Evolutionary conservation across 805 yeast genomes (phyloP), one percentile per base, ranked within the genome.

Genomic region (Metschnikowia baotianmanensis): DNA sequence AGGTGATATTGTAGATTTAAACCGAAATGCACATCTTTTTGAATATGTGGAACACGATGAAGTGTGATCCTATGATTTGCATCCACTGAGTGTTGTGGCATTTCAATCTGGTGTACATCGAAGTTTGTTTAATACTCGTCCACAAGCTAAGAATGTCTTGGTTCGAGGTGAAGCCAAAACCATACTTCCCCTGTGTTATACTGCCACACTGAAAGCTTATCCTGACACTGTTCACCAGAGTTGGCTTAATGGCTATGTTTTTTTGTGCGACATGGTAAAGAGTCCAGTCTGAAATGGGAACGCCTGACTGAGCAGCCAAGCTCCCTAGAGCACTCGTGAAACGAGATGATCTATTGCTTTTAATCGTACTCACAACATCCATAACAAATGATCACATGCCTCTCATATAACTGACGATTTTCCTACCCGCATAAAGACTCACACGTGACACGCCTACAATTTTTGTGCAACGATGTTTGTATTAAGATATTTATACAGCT

Each of bases 401-500:
- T n/a, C n/a, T n/a, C n/a, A n/a, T n/a, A n/a, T n/a, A n/a, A n/a
- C n/a, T n/a, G n/a, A n/a, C n/a, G n/a, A n/a, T n/a, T n/a, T n/a
- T n/a, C n/a, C n/a, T n/a, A n/a, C n/a, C n/a, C n/a, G n/a, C n/a
- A n/a, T n/a, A n/a, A n/a, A n/a, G n/a, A 10, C 28, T 6, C 28
- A 11, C 28, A 25, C 15, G n/a, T 25, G 6, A 10, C 6, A 25
- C 28, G 16, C 33, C 33, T 19, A 17, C 33, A 18, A 3, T 19
- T 17, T 15, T 21, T 11, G 11, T 27, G 31, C 26, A 28, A 40
- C 43, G 31, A 30, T 23, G 31, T 18, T 27, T 34, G 43, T 42
- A 36, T 45, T 41, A 36, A 34, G 33, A 26, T 32, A 27, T 41
- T 32, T 46, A 48, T 46, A 50, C 49, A 49, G 53, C 55, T 85